These are phyloP conservation scores for Astragalus membranaceus DNA, from an alignment of 306 rosid species.

Conservation along the genomic window DNA sequence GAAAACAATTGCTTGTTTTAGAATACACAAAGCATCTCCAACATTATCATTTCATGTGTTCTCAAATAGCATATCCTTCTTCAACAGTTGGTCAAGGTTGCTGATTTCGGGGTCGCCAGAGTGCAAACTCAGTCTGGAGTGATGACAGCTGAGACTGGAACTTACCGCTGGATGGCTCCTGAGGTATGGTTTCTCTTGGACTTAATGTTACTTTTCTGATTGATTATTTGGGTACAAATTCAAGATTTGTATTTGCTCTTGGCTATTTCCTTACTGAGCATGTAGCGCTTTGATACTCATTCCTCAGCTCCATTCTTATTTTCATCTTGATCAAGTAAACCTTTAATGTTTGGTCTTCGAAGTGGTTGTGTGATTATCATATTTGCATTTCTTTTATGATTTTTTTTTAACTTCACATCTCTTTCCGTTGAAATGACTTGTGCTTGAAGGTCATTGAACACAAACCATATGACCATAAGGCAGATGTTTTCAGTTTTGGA, in stretches of 20 bases:
- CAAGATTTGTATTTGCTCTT: neutral
- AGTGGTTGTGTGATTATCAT: neutral
- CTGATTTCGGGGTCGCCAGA: constrained; percentile 99
- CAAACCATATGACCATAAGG: constrained; percentile 95
- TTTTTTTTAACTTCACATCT: constrained; percentile 10
- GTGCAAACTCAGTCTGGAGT: constrained; percentile 94
- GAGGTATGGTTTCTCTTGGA: constrained; percentile 53
- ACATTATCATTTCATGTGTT: constrained; percentile 8
- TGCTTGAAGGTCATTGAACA: constrained; percentile 90
- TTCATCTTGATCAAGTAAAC: neutral
- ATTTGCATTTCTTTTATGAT: constrained; percentile 14
- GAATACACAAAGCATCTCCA: neutral
- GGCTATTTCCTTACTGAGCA: neutral
- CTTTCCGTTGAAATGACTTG: constrained; percentile 26
- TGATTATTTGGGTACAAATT: neutral
- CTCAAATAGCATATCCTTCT: constrained; percentile 22
- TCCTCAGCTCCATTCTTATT: constrained; percentile 2
- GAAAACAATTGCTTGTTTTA: neutral
- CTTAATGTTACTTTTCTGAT: neutral
- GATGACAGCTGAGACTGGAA: constrained; percentile 99
- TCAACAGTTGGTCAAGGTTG: constrained; percentile 90
- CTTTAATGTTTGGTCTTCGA: neutral
- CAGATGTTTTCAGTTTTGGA: constrained; percentile 96
- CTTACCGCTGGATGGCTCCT: constrained; percentile 99
- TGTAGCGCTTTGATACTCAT: neutral